A percentile compares a stretch with the other conserved stretches of the same genome.
Conservation (phyloP, 1,139 yeast species). For the Sugiyamaella grinbergsii region DNA sequence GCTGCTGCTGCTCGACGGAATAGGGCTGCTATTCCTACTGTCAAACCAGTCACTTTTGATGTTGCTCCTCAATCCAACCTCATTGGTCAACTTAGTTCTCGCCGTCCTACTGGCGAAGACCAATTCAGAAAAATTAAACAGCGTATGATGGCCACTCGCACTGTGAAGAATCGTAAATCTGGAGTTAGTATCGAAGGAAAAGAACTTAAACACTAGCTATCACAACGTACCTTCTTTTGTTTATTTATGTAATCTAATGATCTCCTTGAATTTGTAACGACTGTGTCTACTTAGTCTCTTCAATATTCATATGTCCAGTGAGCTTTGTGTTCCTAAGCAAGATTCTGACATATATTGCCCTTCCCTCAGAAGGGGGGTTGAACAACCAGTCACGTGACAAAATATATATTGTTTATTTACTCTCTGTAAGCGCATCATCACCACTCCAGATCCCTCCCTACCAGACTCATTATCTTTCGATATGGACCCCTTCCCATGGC, state of each 20-base stretch:
- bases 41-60: conserved; percentile 83
- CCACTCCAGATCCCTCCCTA: not conserved
- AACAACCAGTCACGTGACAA: too few relatives aligned
- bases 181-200: conserved; percentile 81
- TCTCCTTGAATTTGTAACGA: not conserved
- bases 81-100: conserved; percentile 47
- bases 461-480: not conserved
- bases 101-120: conserved; percentile 55
- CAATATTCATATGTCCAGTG: too few relatives aligned
- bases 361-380: too few relatives aligned
- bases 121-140: conserved; percentile 72
- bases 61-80: conserved; percentile 77
- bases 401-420: not conserved
- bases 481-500: conserved; percentile 14
- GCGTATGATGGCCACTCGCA: conserved; percentile 54
- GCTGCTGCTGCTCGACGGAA: conserved; percentile 85
- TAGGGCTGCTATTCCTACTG: conserved; percentile 93
- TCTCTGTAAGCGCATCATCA: too few relatives aligned
- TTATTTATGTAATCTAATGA: conserved; percentile 3
- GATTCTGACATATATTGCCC: too few relatives aligned
- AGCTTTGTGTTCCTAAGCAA: too few relatives aligned
- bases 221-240: not conserved
- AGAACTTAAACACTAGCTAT: conserved; percentile 21
- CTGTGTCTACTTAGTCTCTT: not conserved
- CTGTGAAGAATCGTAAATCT: conserved; percentile 54